Conservation (phyloP, 2,329 filamentous ascomycete genomes). For the Cadophora gregata region DNA sequence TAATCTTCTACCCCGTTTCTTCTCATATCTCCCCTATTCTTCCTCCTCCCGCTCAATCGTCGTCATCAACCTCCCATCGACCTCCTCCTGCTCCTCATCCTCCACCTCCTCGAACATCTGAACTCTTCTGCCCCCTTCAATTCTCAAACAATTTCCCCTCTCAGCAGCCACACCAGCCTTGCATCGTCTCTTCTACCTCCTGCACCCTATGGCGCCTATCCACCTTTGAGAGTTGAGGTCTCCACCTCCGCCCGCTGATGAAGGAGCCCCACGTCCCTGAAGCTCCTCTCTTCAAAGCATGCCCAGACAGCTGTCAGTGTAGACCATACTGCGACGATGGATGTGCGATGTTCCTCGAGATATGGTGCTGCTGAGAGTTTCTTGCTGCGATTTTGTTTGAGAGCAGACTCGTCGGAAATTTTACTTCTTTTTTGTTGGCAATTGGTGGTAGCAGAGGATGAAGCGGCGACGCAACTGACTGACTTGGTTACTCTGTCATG, state of each 20-base stretch:
- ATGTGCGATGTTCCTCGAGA: neutral
- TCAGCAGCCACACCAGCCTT: constrained; percentile 2
- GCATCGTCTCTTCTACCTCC: neutral
- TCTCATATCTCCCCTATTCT: neutral
- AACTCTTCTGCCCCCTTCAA: neutral
- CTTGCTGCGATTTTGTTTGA: neutral
- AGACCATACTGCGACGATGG: neutral
- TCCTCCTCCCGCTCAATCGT: too few relatives aligned
- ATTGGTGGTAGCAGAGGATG: too few relatives aligned
- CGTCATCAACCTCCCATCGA: neutral
- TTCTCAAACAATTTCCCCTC: neutral
- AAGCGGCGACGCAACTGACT: too few relatives aligned
- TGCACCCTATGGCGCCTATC: neutral
- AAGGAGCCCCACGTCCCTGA: neutral
- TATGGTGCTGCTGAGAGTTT: constrained; percentile 9
- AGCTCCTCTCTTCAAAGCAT: neutral
- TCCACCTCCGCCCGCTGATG: neutral
- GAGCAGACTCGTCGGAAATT: neutral
- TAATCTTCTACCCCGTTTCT: neutral
- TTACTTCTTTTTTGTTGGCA: neutral
- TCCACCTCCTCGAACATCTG: neutral
- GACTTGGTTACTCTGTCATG: too few relatives aligned
- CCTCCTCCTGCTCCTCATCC: neutral
- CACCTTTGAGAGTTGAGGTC: neutral
- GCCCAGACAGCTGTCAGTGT: neutral